Percentiles rank a stretch among this genome's conserved stretches.
These are phyloP conservation scores for Daldinia childiae DNA, from an alignment of 495 filamentous ascomycete species.

Conservation along the genomic window DNA sequence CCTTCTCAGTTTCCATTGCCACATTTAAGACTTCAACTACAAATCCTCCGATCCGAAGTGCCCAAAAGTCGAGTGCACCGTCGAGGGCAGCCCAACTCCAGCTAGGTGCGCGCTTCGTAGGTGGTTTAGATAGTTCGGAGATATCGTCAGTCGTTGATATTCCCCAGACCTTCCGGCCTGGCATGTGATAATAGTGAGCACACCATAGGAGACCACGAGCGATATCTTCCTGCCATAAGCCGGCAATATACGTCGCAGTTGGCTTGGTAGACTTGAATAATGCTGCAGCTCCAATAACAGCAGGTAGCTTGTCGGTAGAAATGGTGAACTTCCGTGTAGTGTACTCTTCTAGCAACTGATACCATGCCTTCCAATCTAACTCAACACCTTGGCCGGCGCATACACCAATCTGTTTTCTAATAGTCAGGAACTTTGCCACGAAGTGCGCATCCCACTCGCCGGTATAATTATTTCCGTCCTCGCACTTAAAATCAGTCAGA, in stretches of 20 bases:
- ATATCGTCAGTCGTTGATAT: slow-evolving; percentile 19
- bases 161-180: slow-evolving; percentile 31
- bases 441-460: slow-evolving; percentile 19
- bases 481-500: slow-evolving; percentile 19
- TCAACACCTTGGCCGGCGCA: slow-evolving; percentile 2
- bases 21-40: slow-evolving; percentile 29
- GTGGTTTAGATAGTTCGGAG: slow-evolving; percentile 10
- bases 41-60: slow-evolving; percentile 11
- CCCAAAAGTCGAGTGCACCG: slow-evolving; percentile 34
- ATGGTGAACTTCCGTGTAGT: slow-evolving; percentile 34
- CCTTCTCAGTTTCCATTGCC: slow-evolving; percentile 19
- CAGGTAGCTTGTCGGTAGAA: slow-evolving; percentile 41
- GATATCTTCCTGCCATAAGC: slow-evolving; percentile 43
- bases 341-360: slow-evolving; percentile 40
- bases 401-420: slow-evolving; percentile 26
- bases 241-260: slow-evolving; percentile 40
- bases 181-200: slow-evolving; percentile 25
- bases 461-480: slow-evolving; percentile 17
- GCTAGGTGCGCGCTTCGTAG: slow-evolving; percentile 36
- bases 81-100: slow-evolving; percentile 46
- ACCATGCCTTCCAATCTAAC: slow-evolving; percentile 33
- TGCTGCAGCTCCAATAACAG: slow-evolving; percentile 39
- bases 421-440: slow-evolving; percentile 24
- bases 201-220: slow-evolving; percentile 41
- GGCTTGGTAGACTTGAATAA: slow-evolving; percentile 24